Evolutionary conservation across 371 early-diverging fungal genomes (phyloP).

Genomic region (Scutellospora calospora): DNA sequence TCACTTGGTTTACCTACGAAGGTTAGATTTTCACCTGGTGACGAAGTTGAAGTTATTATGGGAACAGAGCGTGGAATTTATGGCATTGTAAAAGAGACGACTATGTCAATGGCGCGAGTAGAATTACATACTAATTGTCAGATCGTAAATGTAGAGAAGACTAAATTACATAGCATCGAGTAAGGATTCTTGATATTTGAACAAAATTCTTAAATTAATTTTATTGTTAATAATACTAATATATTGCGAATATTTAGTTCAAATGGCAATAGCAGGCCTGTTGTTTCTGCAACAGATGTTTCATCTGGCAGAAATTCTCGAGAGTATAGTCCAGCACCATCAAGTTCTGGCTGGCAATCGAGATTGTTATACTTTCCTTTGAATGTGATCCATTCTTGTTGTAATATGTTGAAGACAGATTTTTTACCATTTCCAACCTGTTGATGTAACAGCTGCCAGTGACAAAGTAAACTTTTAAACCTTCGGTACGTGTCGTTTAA

Average conservation of each 20-base stretch:
- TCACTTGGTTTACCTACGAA: slow-evolving; percentile 47
- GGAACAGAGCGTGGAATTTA: slow-evolving; percentile 89
- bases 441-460: too few species aligned
- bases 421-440: too few species aligned
- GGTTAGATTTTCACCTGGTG: slow-evolving; percentile 77
- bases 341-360: slow-evolving; percentile 60
- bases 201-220: too few species aligned
- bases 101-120: slow-evolving; percentile 82
- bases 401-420: too few species aligned
- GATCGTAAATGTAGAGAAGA: slow-evolving; percentile 79
- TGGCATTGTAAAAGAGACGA: slow-evolving; percentile 94
- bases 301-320: not conserved
- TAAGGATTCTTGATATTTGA: slow-evolving; percentile 33
- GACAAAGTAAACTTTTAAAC: too few species aligned
- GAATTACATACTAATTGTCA: slow-evolving; percentile 94
- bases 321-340: slow-evolving; percentile 49
- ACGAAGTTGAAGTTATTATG: slow-evolving; percentile 87
- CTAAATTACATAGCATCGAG: slow-evolving; percentile 69
- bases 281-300: slow-evolving; percentile 32
- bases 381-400: too few species aligned
- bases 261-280: slow-evolving; percentile 25
- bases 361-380: slow-evolving; percentile 21
- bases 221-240: not conserved
- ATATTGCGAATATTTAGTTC: slow-evolving; percentile 11
- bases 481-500: too few species aligned